Evolutionary conservation across 1,284 basidiomycete genomes (phyloP), one percentile per base, ranked within the genome.

Genomic region (Pholiota adiposa): DNA sequence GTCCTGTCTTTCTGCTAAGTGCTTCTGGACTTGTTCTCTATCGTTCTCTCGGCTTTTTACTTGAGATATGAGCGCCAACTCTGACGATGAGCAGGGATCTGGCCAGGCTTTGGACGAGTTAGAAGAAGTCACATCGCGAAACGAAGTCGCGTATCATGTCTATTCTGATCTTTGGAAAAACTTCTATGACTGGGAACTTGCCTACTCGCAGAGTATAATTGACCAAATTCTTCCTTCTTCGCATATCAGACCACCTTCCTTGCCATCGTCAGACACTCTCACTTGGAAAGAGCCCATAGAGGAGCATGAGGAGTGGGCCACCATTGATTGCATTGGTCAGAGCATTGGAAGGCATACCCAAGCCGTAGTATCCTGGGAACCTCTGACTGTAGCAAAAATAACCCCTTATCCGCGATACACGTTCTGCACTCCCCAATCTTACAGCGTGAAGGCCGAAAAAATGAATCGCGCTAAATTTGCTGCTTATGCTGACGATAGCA

Each of bases 401-500:
- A 29, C 43, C 3, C 56, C 62, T 6, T 60, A 67, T 46, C 58
- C 65, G 9, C 57, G 54, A 16, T 79, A 79, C 59, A 73, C 75
- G 40, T 62, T 69, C 0, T 79, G 77, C 62, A 73, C 77, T 1
- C 72, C 77, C 0, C 52, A 70, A 0, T 59, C 65, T 2, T 64
- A 61, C 12, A 73, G 63, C 21, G 67, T 75, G 16, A 31, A n/a
- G 43, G 0, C 54, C 54, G 21, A 38, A 4, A 36, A 14, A 1
- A 61, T 64, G 19, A 9, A 31, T 0, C 48, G 54, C 6, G 56
- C 69, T 2, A 46, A 44, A 0, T 79, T 77, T 55, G 63, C 76
- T 2, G 74, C 74, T 8, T 78, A 73, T 57, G 72, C 73, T 5
- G 76, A 77, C 41, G 74, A 80, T 41, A 64, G 67, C 0, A 38